Conservation (phyloP, 192 early-diverging fungal genomes). For the Backusella liffmaniae region DNA sequence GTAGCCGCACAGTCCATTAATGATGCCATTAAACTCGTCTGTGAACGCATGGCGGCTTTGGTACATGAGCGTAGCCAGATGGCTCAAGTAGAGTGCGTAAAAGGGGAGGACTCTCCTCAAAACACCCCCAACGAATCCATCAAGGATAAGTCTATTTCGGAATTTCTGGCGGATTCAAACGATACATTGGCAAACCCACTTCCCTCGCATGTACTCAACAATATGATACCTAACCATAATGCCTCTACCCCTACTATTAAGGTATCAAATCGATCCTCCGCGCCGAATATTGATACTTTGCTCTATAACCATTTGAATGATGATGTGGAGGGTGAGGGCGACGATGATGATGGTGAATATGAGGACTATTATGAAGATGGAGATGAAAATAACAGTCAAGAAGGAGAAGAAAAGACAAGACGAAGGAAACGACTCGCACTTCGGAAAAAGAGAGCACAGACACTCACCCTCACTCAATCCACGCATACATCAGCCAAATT, state of each 20-base stretch:
- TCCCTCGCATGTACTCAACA: background rate
- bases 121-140: background rate
- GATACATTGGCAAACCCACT: background rate
- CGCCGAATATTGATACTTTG: background rate
- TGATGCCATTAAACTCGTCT: conserved; percentile 10
- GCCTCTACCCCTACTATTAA: background rate
- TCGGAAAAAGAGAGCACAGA: background rate
- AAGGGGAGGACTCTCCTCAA: background rate
- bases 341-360: background rate
- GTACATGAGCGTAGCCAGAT: background rate
- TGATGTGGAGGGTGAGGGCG: background rate
- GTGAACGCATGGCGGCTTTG: conserved; percentile 6
- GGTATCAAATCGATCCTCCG: background rate
- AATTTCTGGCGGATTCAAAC: background rate
- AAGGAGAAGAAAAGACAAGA: background rate
- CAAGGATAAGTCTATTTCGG: background rate
- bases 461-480: background rate
- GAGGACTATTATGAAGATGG: background rate
- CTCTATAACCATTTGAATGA: background rate
- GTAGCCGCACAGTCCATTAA: background rate
- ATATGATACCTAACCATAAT: background rate
- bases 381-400: background rate
- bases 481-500: conserved; percentile 40
- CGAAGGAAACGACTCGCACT: background rate
- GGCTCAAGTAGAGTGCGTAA: background rate